These are phyloP conservation scores for Aspergillus fumigatiaffinis DNA, from an alignment of 2,329 filamentous ascomycete species.

Conservation along the genomic window DNA sequence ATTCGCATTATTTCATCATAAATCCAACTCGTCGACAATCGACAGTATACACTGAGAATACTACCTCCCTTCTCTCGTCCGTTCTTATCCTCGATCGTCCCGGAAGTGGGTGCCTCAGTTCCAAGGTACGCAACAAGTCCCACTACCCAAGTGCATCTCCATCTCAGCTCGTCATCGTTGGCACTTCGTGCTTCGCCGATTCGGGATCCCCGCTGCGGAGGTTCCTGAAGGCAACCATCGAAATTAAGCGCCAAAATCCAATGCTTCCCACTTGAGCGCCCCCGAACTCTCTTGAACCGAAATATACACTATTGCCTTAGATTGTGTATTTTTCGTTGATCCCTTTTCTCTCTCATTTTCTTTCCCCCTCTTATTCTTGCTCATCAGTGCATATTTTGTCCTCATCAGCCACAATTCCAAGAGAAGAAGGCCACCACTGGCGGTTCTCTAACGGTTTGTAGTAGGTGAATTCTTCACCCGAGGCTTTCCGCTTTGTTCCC, in stretches of 20 bases:
- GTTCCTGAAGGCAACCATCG: slow-evolving; percentile 7
- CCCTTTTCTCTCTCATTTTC: slow-evolving; percentile 1
- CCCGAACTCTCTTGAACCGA: not conserved
- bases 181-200: not conserved
- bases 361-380: not conserved
- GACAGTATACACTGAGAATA: not conserved
- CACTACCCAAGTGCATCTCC: not conserved
- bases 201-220: slow-evolving; percentile 6
- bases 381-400: not conserved
- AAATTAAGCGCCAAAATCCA: slow-evolving; percentile 4
- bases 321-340: not conserved
- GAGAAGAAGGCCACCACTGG: not conserved
- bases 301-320: not conserved
- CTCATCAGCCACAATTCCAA: not conserved
- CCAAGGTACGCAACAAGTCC: not conserved
- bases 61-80: not conserved
- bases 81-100: not conserved
- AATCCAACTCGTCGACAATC: not conserved
- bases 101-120: not conserved
- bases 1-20: not conserved
- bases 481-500: slow-evolving; percentile 9
- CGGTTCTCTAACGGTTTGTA: slow-evolving; percentile 4
- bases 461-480: slow-evolving; percentile 14
- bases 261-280: not conserved
- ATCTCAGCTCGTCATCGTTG: not conserved